These are phyloP conservation scores for Agaricus subrufescens DNA, from an alignment of 768 basidiomycete species.

Conservation along the genomic window DNA sequence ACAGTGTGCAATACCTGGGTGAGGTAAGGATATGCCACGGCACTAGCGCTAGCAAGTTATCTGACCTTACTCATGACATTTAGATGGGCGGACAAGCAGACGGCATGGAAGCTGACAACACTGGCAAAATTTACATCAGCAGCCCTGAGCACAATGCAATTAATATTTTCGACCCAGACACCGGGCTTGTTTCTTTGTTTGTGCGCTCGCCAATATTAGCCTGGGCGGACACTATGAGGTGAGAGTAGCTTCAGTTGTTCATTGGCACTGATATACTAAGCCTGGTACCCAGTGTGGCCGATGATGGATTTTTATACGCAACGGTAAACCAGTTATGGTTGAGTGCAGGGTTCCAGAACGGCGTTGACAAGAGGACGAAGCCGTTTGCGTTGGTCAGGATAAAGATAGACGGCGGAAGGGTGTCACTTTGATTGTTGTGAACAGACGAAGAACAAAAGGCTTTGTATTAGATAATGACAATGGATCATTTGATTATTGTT, in stretches of 20 bases:
- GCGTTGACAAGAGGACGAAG: conserved; percentile 13
- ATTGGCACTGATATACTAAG: background rate
- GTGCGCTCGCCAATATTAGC: conserved; percentile 14
- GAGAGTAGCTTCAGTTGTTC: background rate
- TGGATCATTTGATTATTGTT: background rate
- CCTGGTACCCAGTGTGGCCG: conserved; percentile 6
- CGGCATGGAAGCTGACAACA: conserved; percentile 13
- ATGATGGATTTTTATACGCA: conserved; percentile 13
- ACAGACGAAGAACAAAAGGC: background rate
- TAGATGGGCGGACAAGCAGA: conserved; percentile 15
- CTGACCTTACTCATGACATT: background rate
- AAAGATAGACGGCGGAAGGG: conserved; percentile 7
- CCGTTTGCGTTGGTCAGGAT: conserved; percentile 13
- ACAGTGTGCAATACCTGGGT: conserved; percentile 13
- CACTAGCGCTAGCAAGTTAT: background rate
- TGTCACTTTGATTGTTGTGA: background rate
- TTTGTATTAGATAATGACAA: background rate
- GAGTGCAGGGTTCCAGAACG: conserved; percentile 12
- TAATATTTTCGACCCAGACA: conserved; percentile 12
- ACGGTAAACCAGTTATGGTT: conserved; percentile 14
- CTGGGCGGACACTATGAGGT: conserved; percentile 14
- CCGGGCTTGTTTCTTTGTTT: conserved; percentile 12
- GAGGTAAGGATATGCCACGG: background rate
- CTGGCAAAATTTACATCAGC: conserved; percentile 14
- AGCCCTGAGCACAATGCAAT: conserved; percentile 16